These are phyloP conservation scores for Sarocladium brachiariae DNA, from an alignment of 2,329 filamentous ascomycete genomes.

Conservation along the genomic window DNA sequence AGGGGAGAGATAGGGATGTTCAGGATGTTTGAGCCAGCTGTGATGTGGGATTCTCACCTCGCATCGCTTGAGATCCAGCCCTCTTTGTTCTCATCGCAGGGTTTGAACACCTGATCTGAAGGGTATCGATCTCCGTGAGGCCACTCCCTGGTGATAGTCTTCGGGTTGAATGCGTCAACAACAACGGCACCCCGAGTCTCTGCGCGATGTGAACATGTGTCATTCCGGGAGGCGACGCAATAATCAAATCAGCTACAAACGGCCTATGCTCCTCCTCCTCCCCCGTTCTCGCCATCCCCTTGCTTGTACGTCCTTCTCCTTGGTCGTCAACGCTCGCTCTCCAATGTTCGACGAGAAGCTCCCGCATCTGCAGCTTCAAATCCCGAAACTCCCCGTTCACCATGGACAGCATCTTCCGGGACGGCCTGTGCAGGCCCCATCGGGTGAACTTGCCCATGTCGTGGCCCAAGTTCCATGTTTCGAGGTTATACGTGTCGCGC, in stretches of 20 bases:
- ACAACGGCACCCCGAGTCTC: not conserved
- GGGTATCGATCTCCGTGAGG: not conserved
- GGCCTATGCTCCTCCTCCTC: not conserved
- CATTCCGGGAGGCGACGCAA: conserved; percentile 2
- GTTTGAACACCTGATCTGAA: not conserved
- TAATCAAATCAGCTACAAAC: not conserved
- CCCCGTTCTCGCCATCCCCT: too few species aligned
- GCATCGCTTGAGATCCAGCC: not conserved
- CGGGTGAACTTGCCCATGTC: not conserved
- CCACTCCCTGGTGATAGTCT: not conserved
- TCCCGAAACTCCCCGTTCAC: not conserved
- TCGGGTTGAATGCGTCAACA: conserved; percentile 4
- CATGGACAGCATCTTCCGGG: not conserved
- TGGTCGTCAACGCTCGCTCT: not conserved
- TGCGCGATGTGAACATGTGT: conserved; percentile 3
- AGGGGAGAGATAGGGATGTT: too few species aligned
- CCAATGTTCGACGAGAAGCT: not conserved
- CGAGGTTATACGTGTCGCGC: not conserved
- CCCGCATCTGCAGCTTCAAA: not conserved
- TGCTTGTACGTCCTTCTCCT: too few species aligned
- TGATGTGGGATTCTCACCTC: not conserved
- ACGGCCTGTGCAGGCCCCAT: not conserved
- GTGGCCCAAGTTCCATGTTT: not conserved
- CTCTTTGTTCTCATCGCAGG: conserved; percentile 1
- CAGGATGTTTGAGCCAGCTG: too few species aligned